Evolutionary conservation across 352 stramenopile species (phyloP), one percentile per base, ranked within the genome.

Genomic region (Phytopythium cucurbitacearum): DNA sequence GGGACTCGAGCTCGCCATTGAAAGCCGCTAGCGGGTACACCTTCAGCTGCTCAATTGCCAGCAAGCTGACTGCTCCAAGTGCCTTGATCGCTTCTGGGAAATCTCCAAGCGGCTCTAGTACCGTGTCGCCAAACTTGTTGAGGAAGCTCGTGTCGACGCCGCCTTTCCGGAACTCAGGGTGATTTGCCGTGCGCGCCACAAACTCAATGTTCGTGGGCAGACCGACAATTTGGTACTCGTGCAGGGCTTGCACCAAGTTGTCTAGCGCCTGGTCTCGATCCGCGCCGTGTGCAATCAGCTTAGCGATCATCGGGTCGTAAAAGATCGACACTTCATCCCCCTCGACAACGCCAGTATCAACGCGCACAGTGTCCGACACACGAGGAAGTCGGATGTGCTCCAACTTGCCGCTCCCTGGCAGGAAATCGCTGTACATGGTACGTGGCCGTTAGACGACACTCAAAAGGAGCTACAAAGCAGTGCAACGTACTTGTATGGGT

Each of bases 181-280:
- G 92, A 37, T 82, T 56, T 2, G 85, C 87, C 50, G 89, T 97
- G 38, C 90, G 77, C 53, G 91, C 83, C 28, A 97, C 79, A 65
- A 98, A 98, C 60, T 97, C 86, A 53, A 98, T 94, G 64, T 98
- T 98, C 46, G 89, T 98, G 4, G 91, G 85, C 44, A 98, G 66
- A 12, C 93, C 95, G 28, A 96, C 91, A 51, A 92, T 89, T 63
- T 97, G 87, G 71, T 98, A 98, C 40, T 96, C 56, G 51, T 91
- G 72, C 2, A 98, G 76, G 13, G 89, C 85, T 46, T 69, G 62
- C 40, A 94, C 65, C 53, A 98, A 66, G 35, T 81, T 85, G 42
- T 91, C 59, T 15, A 98, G 67, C 32, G 94, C 91, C 48, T 78
- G 74, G 37, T 81, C 60, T 39, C 95, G 84, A 64, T 89, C 82